Evolutionary conservation across 768 basidiomycete species (phyloP).

Genomic region (Rhodotorula toruloides): DNA sequence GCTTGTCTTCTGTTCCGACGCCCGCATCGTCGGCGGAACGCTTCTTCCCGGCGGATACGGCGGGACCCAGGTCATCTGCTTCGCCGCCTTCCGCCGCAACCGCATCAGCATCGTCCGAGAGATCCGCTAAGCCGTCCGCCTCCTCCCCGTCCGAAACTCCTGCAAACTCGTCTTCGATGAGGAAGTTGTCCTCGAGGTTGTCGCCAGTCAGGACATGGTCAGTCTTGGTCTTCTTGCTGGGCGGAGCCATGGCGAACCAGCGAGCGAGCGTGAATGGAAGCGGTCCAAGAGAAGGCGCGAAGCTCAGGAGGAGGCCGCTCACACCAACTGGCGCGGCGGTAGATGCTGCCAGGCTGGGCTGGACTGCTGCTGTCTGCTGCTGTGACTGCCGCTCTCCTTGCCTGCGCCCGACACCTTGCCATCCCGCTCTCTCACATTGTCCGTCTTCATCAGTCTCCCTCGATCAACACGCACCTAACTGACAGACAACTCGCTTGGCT

Average conservation of each 20-base stretch:
- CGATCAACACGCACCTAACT: background rate
- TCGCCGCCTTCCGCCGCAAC: slow-evolving; percentile 35
- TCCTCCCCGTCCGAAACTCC: slow-evolving; percentile 57
- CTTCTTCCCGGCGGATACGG: too few relatives aligned
- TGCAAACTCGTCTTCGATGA: slow-evolving; percentile 66
- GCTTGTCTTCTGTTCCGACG: slow-evolving; percentile 43
- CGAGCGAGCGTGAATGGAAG: background rate
- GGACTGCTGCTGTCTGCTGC: slow-evolving; percentile 4
- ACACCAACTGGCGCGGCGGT: too few relatives aligned
- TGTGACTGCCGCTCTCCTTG: background rate
- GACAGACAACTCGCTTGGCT: background rate
- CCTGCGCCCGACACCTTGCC: background rate
- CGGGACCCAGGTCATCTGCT: too few relatives aligned
- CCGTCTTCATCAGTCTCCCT: background rate
- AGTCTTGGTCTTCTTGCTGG: slow-evolving; percentile 14
- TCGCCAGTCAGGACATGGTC: slow-evolving; percentile 7
- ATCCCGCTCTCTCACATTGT: slow-evolving; percentile 9
- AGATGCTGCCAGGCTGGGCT: slow-evolving; percentile 3
- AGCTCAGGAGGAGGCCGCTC: background rate
- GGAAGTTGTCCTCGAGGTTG: slow-evolving; percentile 33
- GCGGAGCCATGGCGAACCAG: slow-evolving; percentile 5
- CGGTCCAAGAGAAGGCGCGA: background rate
- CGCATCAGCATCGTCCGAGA: slow-evolving; percentile 37
- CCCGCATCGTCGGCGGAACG: slow-evolving; percentile 40
- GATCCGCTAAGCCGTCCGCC: slow-evolving; percentile 53